These are phyloP conservation scores for Entophlyctis helioformis DNA, from an alignment of 192 early-diverging fungal genomes.

Conservation along the genomic window DNA sequence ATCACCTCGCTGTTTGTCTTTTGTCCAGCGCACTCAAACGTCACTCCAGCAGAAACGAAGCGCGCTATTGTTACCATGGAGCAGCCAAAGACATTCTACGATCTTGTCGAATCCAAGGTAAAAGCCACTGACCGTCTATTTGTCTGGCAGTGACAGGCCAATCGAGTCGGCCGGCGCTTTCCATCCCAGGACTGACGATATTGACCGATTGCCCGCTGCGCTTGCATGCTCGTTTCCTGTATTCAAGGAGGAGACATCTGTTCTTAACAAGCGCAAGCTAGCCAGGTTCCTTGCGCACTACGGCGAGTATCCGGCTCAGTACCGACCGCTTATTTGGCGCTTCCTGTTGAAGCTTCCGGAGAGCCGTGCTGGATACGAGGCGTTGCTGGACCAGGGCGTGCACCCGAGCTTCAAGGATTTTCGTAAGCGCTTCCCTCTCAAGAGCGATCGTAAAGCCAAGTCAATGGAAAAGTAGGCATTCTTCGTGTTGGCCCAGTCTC, in stretches of 20 bases:
- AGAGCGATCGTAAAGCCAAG: conserved; percentile 29
- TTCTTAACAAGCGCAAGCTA: conserved; percentile 19
- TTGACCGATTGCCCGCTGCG: neutral
- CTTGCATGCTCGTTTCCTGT: neutral
- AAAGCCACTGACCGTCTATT: too few relatives aligned
- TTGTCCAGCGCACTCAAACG: too few relatives aligned
- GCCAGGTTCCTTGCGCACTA: conserved; percentile 28
- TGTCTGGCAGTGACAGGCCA: too few relatives aligned
- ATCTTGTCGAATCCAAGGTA: conserved; percentile 24
- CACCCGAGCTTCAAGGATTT: conserved; percentile 30
- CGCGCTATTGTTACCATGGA: neutral
- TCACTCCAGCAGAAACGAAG: neutral
- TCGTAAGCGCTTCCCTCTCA: conserved; percentile 31
- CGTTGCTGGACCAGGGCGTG: conserved; percentile 27
- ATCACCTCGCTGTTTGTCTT: too few relatives aligned
- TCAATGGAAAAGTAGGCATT: conserved; percentile 30
- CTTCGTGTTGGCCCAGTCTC: neutral
- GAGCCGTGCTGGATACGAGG: conserved; percentile 36
- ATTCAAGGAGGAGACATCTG: conserved; percentile 9
- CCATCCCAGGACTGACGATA: neutral
- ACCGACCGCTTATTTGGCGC: conserved; percentile 40
- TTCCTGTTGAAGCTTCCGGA: conserved; percentile 37
- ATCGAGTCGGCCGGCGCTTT: too few relatives aligned
- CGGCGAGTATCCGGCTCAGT: conserved; percentile 31
- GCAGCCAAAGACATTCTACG: conserved; percentile 19